These are phyloP conservation scores for Carex myosuroides DNA, from an alignment of 176 grass and related monocot species.

Conservation along the genomic window DNA sequence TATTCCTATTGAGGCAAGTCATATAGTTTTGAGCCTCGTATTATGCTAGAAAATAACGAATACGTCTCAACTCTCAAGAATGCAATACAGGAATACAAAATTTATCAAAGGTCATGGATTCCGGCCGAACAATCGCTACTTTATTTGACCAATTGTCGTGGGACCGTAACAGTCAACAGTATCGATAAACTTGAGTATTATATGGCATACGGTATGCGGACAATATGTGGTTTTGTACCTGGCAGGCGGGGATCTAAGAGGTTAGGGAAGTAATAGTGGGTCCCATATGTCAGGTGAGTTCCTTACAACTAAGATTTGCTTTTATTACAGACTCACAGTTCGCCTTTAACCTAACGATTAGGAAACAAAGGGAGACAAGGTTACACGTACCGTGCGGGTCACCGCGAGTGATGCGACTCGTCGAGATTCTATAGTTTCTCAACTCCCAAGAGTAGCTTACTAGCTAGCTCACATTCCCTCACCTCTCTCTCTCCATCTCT, in stretches of 20 bases:
- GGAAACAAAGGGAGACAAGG: background rate
- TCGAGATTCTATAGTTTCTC: slow-evolving; percentile 4
- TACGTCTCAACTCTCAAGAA: too few species aligned
- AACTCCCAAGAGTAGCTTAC: background rate
- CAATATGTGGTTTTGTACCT: background rate
- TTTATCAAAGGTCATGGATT: too few species aligned
- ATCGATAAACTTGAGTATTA: too few species aligned
- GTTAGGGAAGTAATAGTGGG: too few species aligned
- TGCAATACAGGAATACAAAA: too few species aligned
- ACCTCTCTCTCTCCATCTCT: slow-evolving; percentile 25
- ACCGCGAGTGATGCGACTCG: slow-evolving; percentile 34
- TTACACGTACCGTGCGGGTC: slow-evolving; percentile 10
- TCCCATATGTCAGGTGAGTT: background rate
- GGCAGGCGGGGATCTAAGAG: background rate
- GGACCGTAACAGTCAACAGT: too few species aligned
- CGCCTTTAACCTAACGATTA: background rate
- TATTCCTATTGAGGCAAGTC: too few species aligned
- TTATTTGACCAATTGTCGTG: too few species aligned
- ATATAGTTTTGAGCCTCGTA: too few species aligned
- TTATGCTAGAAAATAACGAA: too few species aligned
- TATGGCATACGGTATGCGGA: too few species aligned
- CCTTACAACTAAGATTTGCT: background rate
- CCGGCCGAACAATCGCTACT: too few species aligned
- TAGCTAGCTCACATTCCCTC: slow-evolving; percentile 19
- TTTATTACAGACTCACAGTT: background rate